Evolutionary conservation across 2,329 filamentous ascomycete species (phyloP).

Genomic region (Colletotrichum sp.): DNA sequence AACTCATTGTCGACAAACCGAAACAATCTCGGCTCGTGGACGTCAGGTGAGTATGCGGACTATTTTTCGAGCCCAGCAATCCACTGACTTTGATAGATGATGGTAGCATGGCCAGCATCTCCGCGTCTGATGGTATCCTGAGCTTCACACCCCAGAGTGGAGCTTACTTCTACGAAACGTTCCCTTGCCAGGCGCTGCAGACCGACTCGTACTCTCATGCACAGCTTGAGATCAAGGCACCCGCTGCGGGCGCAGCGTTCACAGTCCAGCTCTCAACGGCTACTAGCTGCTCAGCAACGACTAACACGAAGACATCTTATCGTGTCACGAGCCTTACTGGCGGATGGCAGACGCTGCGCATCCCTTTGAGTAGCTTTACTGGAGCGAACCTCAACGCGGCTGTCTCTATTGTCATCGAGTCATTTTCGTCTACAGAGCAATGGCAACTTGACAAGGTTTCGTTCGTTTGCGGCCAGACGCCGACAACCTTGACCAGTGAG

Average conservation of each 20-base stretch:
- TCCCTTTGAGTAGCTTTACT: constrained; percentile 54
- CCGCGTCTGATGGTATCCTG: constrained; percentile 45
- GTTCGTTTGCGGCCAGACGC: constrained; percentile 43
- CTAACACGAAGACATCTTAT: constrained; percentile 48
- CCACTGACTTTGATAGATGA: constrained; percentile 45
- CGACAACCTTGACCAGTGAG: constrained; percentile 21
- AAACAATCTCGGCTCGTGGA: constrained; percentile 38
- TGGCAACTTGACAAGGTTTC: constrained; percentile 54
- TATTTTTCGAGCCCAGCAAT: neutral
- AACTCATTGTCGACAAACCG: constrained; percentile 33
- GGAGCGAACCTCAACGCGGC: constrained; percentile 56
- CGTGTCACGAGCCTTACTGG: constrained; percentile 53
- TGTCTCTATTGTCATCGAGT: constrained; percentile 49
- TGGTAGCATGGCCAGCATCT: constrained; percentile 48
- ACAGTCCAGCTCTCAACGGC: constrained; percentile 42
- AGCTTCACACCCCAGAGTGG: constrained; percentile 52
- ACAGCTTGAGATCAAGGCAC: constrained; percentile 27
- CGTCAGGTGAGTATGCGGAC: constrained; percentile 34
- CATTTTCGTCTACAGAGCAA: constrained; percentile 27
- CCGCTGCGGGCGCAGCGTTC: constrained; percentile 24
- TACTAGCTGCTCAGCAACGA: constrained; percentile 43
- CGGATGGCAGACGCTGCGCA: constrained; percentile 50
- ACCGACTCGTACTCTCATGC: constrained; percentile 53
- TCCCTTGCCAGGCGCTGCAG: constrained; percentile 50
- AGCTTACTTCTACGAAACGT: constrained; percentile 61